Evolutionary conservation across 163 green algal genomes (phyloP), one percentile per base, ranked within the genome.

Genomic region (Prototheca stagnorum): DNA sequence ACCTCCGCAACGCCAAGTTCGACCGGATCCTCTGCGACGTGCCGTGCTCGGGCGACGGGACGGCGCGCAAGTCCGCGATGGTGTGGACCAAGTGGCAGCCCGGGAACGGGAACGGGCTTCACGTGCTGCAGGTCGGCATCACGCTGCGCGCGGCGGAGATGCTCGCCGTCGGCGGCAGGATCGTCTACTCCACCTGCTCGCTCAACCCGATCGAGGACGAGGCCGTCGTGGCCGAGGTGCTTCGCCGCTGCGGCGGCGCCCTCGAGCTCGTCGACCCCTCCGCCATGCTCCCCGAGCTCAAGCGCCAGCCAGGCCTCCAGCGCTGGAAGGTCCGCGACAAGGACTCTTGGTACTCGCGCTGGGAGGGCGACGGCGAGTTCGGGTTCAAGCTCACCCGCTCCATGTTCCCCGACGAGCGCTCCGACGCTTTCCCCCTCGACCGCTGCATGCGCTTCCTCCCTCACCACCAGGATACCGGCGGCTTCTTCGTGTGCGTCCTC

Each of bases 161-260:
- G 55, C 68, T 95, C 45, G 73, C 79, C 55, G 68, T 83, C 11
- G 90, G 90, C n/a, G 90, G 90, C 0, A 70, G 75, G 39, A 70
- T 99, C 67, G 85, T 97, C 21, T 99, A 99, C 78, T 94, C 81
- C 51, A 99, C 90, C 21, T 99, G 90, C 75, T 90, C 85, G 3
- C 84, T 96, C 65, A 98, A 98, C 70, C 90, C 90, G 2, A 59
- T 98, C 2, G 90, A 99, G 70, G 73, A 99, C 55, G 90, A 99
- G 72, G 88, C 88, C 17, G 90, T 99, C 20, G 86, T 99, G 42
- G 89, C 88, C 3, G 78, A 95, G 67, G 52, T 73, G n/a, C 64
- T 92, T 62, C 53, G 71, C 22, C 47, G 70, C 34, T 67, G 44
- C 50, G 50, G 69, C 31, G 81, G 82, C 15, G 57, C 65, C 3